Evolutionary conservation across 805 yeast species (phyloP), one percentile per base, ranked within the genome.

Genomic region (Myxozyma vanderwaltii): DNA sequence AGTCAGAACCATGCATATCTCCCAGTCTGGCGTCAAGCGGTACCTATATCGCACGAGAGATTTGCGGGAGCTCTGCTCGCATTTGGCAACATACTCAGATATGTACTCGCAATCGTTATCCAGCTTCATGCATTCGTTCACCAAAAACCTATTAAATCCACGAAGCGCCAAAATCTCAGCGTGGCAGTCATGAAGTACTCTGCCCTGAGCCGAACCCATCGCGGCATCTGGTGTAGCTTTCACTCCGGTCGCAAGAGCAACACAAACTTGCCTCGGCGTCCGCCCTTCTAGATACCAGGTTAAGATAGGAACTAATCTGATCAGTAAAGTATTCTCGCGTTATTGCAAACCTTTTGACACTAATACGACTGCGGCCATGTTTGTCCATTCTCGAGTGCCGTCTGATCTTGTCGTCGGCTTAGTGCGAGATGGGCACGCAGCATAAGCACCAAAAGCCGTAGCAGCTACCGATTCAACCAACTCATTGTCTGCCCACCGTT

Each of bases 111-210:
- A 10, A 13, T 56, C 41, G 4, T n/a, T 24, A 15, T 29, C 31
- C 15, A 55, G 26, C 4, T 12, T 58, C 7, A 55, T 44, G 45
- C 81, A 76, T 60, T 85, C 85, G 15, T 81, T 74, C 23, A 89
- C 56, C 21, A 89, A 63, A 53, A 76, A 79, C 64, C 81, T 72
- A 66, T 91, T 91, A 69, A 92, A 83, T 0, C 84, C 81, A 27
- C 98, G 74, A 0, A 91, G 58, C 0, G 87, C 82, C 15, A 94
- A 73, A 1, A 91, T 81, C 69, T 92, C 99, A 0, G 98, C 97
- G 74, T 92, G 99, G 71, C 85, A 77, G 71, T 92, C 98, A 68
- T 92, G 98, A 0, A 92, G 75, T 7, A 90, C 71, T 17, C 71
- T 69, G 0, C 98, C 97, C 0, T 75, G 57, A 1, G 81, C 74